Evolutionary conservation across 2,329 filamentous ascomycete species (phyloP).

Genomic region (Beauveria rudraprayagi): DNA sequence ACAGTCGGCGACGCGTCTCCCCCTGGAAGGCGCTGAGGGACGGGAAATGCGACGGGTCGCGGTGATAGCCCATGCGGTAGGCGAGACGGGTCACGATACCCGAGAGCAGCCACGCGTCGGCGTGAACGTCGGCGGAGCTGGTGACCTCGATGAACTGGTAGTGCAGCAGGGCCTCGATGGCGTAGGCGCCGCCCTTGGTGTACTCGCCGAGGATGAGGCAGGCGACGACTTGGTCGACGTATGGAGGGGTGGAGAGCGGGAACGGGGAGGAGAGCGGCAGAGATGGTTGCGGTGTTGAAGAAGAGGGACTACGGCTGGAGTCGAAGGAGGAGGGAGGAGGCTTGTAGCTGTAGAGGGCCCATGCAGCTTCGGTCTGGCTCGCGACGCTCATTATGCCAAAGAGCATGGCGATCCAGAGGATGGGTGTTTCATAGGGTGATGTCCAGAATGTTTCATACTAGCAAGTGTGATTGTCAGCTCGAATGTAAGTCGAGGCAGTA

Average conservation of each 20-base stretch:
- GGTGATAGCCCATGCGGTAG: constrained; percentile 40
- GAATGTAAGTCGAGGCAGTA: neutral
- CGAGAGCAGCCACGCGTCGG: constrained; percentile 37
- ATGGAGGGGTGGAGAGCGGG: constrained; percentile 15
- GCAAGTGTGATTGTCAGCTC: neutral
- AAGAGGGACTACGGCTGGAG: neutral
- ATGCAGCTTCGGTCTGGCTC: constrained; percentile 19
- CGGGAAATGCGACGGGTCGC: constrained; percentile 33
- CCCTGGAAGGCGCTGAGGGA: constrained; percentile 34
- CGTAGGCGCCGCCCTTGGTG: constrained; percentile 30
- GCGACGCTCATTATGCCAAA: constrained; percentile 34
- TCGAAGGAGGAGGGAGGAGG: neutral
- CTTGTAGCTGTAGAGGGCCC: constrained; percentile 14
- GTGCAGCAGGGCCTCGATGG: constrained; percentile 36
- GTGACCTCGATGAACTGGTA: constrained; percentile 29
- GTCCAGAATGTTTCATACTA: constrained; percentile 38
- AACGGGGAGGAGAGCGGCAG: constrained; percentile 16
- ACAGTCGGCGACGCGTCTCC: constrained; percentile 40
- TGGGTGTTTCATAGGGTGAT: constrained; percentile 25
- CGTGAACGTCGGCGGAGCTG: constrained; percentile 21
- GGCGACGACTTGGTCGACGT: constrained; percentile 26
- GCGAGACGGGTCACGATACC: constrained; percentile 36
- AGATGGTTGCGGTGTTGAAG: constrained; percentile 11
- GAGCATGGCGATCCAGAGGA: constrained; percentile 39
- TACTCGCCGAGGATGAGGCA: constrained; percentile 38